phyloP scores from a whole-genome alignment of 2,329 filamentous ascomycete species.

The Penicillium sp. region DNA sequence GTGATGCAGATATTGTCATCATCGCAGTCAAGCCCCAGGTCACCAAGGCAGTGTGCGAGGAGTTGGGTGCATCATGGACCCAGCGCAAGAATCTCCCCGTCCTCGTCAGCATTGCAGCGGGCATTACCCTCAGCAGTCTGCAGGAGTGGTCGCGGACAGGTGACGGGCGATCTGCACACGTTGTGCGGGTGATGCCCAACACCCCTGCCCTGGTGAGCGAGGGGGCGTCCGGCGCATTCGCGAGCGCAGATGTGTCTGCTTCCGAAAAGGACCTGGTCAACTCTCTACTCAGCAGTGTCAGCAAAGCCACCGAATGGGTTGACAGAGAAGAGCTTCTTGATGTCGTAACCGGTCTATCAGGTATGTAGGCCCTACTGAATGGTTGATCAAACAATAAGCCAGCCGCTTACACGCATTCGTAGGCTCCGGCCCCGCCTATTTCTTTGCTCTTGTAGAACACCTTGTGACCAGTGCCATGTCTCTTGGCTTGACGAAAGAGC shows the following conservation, averaged over 20 bases:
- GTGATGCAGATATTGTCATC: constrained; percentile 26
- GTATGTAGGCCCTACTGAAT: constrained; percentile 14
- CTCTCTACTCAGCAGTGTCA: constrained; percentile 25
- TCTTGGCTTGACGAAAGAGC: constrained; percentile 28
- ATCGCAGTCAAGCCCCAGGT: constrained; percentile 34
- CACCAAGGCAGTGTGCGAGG: constrained; percentile 28
- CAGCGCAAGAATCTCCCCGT: constrained; percentile 22
- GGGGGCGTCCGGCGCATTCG: constrained; percentile 28
- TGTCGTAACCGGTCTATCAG: constrained; percentile 33
- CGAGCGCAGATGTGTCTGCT: constrained; percentile 21
- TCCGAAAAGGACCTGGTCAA: constrained; percentile 29
- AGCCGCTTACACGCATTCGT: background rate
- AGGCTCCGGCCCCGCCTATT: constrained; percentile 35
- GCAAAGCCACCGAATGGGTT: constrained; percentile 32
- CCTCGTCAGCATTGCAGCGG: constrained; percentile 31
- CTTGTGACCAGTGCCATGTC: constrained; percentile 28
- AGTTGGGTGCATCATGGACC: constrained; percentile 25
- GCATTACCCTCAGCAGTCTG: constrained; percentile 29
- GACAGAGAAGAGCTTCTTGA: constrained; percentile 30
- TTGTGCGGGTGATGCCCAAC: constrained; percentile 34
- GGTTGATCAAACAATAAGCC: background rate
- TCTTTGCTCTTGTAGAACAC: constrained; percentile 35
- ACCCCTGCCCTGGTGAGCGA: constrained; percentile 30
- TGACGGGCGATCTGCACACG: constrained; percentile 22
- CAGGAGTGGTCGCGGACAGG: constrained; percentile 24